A percentile compares a stretch with the other conserved stretches of the same genome.
Conservation (phyloP, 2,329 filamentous ascomycete genomes). For the Monilinia fructicola region DNA sequence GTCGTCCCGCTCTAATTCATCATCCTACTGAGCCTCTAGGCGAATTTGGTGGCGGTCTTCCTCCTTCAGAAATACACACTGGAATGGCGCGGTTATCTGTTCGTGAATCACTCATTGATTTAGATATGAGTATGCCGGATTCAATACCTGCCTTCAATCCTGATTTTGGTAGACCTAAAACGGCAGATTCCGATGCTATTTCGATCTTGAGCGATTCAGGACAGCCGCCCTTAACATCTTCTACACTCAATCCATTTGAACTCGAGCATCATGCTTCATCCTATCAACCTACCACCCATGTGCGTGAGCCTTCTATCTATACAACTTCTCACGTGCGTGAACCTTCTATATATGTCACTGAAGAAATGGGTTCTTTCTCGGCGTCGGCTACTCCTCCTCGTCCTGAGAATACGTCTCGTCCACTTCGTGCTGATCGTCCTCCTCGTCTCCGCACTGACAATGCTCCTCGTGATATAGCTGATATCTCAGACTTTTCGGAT, state of each 20-base stretch:
- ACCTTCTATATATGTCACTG: constrained; percentile 60
- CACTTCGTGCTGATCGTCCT: constrained; percentile 32
- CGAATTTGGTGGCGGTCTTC: constrained; percentile 31
- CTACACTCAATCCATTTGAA: constrained; percentile 59
- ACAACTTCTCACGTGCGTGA: constrained; percentile 56
- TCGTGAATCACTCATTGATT: constrained; percentile 48
- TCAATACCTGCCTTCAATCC: constrained; percentile 34
- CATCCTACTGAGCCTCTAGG: constrained; percentile 53
- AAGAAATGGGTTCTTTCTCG: constrained; percentile 49
- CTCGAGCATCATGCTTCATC: constrained; percentile 62
- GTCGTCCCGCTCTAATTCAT: constrained; percentile 50
- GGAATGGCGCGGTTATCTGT: constrained; percentile 34
- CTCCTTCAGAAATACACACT: constrained; percentile 17
- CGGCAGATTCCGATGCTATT: constrained; percentile 38
- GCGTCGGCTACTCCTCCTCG: constrained; percentile 47
- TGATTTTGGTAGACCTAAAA: constrained; percentile 36
- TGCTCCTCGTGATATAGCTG: constrained; percentile 31
- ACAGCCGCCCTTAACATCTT: constrained; percentile 54
- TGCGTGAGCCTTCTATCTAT: constrained; percentile 55
- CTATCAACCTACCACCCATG: constrained; percentile 45
- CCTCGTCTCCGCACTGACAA: constrained; percentile 29
- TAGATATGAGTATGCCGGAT: constrained; percentile 55
- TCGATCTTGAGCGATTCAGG: constrained; percentile 57
- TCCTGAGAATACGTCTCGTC: constrained; percentile 1
- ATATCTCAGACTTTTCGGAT: constrained; percentile 39